phyloP scores from a whole-genome alignment of 108 stramenopile genomes.

The Skeletonema grethae region DNA sequence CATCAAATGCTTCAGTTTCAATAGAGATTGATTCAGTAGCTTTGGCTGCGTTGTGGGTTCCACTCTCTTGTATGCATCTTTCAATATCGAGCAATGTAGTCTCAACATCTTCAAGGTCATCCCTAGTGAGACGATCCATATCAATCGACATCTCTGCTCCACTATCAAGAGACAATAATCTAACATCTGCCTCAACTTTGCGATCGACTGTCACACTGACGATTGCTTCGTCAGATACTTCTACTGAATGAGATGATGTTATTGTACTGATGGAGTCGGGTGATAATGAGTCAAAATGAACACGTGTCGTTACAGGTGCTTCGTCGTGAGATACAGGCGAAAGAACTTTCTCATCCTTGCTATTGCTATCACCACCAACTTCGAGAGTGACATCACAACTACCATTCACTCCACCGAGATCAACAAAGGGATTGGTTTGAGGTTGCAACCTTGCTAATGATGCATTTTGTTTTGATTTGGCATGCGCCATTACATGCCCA shows the following conservation, averaged over 20 bases:
- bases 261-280: slow-evolving; percentile 74
- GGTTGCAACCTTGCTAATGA: slow-evolving; percentile 5
- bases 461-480: slow-evolving; percentile 16
- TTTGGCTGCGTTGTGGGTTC: slow-evolving; percentile 10
- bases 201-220: slow-evolving; percentile 79
- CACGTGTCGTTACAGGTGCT: slow-evolving; percentile 40
- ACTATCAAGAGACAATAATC: slow-evolving; percentile 52
- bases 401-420: slow-evolving; percentile 89
- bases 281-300: slow-evolving; percentile 81
- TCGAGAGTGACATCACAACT: slow-evolving; percentile 71
- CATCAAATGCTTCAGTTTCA: slow-evolving; percentile 38
- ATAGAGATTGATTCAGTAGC: slow-evolving; percentile 27
- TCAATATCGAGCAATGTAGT: slow-evolving; percentile 54
- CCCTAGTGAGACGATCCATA: slow-evolving; percentile 31
- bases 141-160: slow-evolving; percentile 9
- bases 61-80: slow-evolving; percentile 17
- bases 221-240: slow-evolving; percentile 56
- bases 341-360: not conserved
- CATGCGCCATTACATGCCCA: slow-evolving; percentile 34
- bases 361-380: not conserved
- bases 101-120: slow-evolving; percentile 16
- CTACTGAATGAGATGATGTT: slow-evolving; percentile 45
- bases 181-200: slow-evolving; percentile 80
- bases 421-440: slow-evolving; percentile 44
- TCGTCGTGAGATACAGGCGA: slow-evolving; percentile 16